Evolutionary conservation across 805 yeast genomes (phyloP), one percentile per base, ranked within the genome.

Genomic region (Cyberlindnera euphorbiiphila): DNA sequence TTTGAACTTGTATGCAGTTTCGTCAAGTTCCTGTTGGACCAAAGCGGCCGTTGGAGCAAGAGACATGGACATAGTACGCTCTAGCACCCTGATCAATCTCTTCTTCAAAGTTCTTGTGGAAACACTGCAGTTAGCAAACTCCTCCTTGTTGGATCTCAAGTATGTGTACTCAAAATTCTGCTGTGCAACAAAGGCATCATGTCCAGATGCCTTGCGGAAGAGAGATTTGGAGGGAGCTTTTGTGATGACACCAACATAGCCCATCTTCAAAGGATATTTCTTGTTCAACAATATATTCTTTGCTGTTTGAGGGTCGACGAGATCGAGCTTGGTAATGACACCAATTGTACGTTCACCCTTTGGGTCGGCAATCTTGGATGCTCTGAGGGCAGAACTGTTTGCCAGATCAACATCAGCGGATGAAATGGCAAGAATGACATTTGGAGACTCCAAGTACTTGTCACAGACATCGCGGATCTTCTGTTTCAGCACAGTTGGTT

Each of bases 331-430:
- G 4, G 98, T 93, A 36, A 93, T 78, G 8, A 93, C 98, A 36
- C 99, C 99, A 44, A 93, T 83, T 0, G 98, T 93, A 59, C 99
- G 74, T 56, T 86, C 91, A 32, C 99, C 98, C 32, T 77, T 71
- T 13, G 98, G 98, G 59, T 93, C 99, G 0, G 93, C 89, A 12
- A 69, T 43, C 47, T 89, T 81, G 6, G 96, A 83, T 0, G 98
- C 97, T 39, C 95, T 69, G 41, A 93, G 72, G 0, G 98, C 98
- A 2, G 96, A 76, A 22, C 97, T 87, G 60, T 93, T 93, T 1
- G 98, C 98, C 52, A 93, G 68, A 66, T 93, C 99, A 3, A 93
- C 99, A 62, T 93, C 98, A 0, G 98, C 98, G 0, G 98, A 87
- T 9, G 96, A 86, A 18, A 94, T 93, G 0, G 98, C 98, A 51